phyloP scores from a whole-genome alignment of 352 stramenopile species.

The Globisporangium paddicum region DNA sequence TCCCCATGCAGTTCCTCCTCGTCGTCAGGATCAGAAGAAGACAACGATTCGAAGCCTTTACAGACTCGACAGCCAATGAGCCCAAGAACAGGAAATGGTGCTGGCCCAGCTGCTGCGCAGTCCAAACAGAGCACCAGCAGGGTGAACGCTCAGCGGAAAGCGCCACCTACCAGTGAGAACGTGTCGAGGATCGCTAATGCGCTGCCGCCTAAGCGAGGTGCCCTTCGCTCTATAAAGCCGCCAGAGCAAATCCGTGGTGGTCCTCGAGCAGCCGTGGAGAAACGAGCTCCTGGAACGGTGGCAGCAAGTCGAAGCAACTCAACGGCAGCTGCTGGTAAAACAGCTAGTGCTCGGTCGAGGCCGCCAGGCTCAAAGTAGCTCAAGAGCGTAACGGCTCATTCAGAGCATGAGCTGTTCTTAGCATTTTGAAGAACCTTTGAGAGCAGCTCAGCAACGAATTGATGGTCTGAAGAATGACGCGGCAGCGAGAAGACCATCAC shows the following conservation, averaged over 20 bases:
- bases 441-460: background rate
- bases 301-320: background rate
- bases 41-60: background rate
- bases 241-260: background rate
- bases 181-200: conserved; percentile 1
- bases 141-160: background rate
- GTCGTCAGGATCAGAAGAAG: conserved; percentile 23
- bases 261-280: background rate
- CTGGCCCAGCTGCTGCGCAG: background rate
- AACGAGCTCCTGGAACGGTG: background rate
- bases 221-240: background rate
- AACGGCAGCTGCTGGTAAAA: background rate
- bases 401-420: background rate
- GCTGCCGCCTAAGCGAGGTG: background rate
- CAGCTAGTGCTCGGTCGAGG: background rate
- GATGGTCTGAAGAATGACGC: background rate
- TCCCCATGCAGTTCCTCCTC: conserved; percentile 27
- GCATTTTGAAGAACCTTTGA: background rate
- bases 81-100: background rate
- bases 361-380: background rate
- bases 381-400: background rate
- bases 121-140: background rate
- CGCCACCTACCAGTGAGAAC: conserved; percentile 1
- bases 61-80: no score
- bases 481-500: background rate